Evolutionary conservation across 2,329 filamentous ascomycete species (phyloP).

Genomic region (Pseudofabraea citricarpa): DNA sequence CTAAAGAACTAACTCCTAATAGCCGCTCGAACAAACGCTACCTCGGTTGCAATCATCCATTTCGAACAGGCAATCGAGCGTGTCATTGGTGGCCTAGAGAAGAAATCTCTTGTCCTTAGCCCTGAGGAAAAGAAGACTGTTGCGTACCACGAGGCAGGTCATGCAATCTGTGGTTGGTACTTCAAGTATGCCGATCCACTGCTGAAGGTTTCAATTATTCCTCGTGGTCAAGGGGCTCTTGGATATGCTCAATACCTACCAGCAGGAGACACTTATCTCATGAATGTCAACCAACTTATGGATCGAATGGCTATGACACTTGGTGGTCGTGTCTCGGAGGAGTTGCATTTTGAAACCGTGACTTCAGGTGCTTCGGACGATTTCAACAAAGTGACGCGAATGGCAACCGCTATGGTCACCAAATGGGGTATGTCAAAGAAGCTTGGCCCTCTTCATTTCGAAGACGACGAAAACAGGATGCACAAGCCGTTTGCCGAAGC

Average conservation of each 20-base stretch:
- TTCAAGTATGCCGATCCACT: conserved; percentile 94
- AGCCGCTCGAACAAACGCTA: conserved; percentile 81
- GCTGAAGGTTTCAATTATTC: conserved; percentile 97
- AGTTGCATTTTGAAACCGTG: conserved; percentile 94
- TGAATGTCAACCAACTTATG: conserved; percentile 95
- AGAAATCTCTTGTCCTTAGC: conserved; percentile 90
- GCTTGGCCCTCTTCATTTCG: conserved; percentile 88
- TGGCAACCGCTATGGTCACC: conserved; percentile 98
- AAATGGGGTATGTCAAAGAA: conserved; percentile 98
- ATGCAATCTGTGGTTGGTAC: conserved; percentile 98
- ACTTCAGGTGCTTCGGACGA: conserved; percentile 94
- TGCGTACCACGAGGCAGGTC: conserved; percentile 96
- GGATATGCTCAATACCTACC: conserved; percentile 98
- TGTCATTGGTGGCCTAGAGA: conserved; percentile 92
- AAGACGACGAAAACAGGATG: conserved; percentile 74
- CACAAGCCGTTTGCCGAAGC: conserved; percentile 95
- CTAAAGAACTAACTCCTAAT: conserved; percentile 34
- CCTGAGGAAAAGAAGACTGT: conserved; percentile 94
- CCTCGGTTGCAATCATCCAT: conserved; percentile 79
- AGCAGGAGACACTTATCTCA: conserved; percentile 83
- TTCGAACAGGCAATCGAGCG: conserved; percentile 98
- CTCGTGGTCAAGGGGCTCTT: conserved; percentile 85
- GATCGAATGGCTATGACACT: conserved; percentile 99
- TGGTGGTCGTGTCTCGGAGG: conserved; percentile 89
- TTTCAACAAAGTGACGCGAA: conserved; percentile 95